Evolutionary conservation across 2,329 filamentous ascomycete species (phyloP), one percentile per base, ranked within the genome.

Genomic region (Penicillium sp.): DNA sequence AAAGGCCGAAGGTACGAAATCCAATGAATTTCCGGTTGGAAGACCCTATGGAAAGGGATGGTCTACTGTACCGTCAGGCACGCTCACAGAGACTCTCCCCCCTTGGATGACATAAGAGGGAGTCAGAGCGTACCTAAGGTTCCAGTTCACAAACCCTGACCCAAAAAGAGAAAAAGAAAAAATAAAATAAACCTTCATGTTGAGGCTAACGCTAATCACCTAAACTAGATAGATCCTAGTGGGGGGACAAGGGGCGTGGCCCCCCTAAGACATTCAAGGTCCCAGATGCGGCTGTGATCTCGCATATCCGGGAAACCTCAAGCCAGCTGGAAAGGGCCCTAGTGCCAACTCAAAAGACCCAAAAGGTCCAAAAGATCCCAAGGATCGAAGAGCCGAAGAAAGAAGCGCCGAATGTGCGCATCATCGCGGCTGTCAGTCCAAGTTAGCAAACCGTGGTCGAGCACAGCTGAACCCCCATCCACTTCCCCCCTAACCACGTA

Each of bases 401-500:
- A 38, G 34, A 38, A 23, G 16, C 16, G 16, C 34, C 34, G 54
- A 65, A 67, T 70, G 66, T 65, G 65, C 67, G 67, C 62, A 68
- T 66, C 66, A 69, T 65, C 62, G 62, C 66, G 61, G 62, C 63
- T 63, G 49, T 44, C 49, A 55, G 56, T 60, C 47, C 41, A 51
- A n/a, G 33, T 36, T 6, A 15, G 15, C 53, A 62, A 69, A 67
- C 65, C 68, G 63, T 68, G 63, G 67, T 70, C 60, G 59, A 65
- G 45, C 44, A 29, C 53, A 60, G 54, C 60, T 61, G 56, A 60
- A 61, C 57, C 57, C 56, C 47, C 47, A 23, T 44, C 53, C 44
- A 47, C 42, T 56, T 59, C 57, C 56, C 54, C 59, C 58, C 36
- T 33, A 39, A 39, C 16, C 36, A 18, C 36, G 16, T 38, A 38